Base-by-base conservation (phyloP, 2,329 filamentous ascomycete genomes). In the Cercospora brassicicola region DNA sequence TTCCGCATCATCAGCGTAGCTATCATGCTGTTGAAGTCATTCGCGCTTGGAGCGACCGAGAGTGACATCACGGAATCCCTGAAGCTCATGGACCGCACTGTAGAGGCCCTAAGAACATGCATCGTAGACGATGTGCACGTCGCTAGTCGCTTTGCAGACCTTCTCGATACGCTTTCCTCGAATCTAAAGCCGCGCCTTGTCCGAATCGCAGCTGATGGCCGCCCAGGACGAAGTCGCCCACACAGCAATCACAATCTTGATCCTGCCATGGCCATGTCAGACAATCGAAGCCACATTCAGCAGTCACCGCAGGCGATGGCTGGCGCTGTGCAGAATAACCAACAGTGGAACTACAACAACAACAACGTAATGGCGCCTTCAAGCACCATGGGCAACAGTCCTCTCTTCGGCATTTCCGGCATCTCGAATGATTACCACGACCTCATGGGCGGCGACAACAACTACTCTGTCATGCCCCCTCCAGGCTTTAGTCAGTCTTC, bases 61-160 rank as follows among this genome's bases (percentile, higher is more conserved):
- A 89, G 89, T 65, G 91, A 95, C 72, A 90, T 94, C 28, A 88
- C 90, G 74, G 84, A 91, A 57, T 92, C 90, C 70, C 90, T 95
- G 31, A 85, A 86, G 6, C 83, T 95, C 30, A 90, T 95, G 83
- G 90, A 93, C 75, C 84, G 86, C 31, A 91, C 90, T 0, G 90
- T 94, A 0, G 85, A 89, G 71, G 91, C 90, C 1, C 84, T 95
- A 39, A 87, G 90, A 18, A 91, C 88, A 72, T 93, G 90, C 70
- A 90, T 94, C 6, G 91, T 94, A 3, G 92, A 95, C 75, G 92
- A 95, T 73, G 91, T 94, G 7, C 92, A 95, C 77, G 85, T 95
- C 4, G 91, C 90, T n/a, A 93, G 91, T 67, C 87, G 91, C 7
- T 95, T 95, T 74, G 91, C 92, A 18, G 91, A 94, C 74, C 85